Percentiles rank a stretch among this genome's conserved stretches.
These are phyloP conservation scores for Colletotrichum musae DNA, from an alignment of 2,329 filamentous ascomycete genomes.

Conservation along the genomic window DNA sequence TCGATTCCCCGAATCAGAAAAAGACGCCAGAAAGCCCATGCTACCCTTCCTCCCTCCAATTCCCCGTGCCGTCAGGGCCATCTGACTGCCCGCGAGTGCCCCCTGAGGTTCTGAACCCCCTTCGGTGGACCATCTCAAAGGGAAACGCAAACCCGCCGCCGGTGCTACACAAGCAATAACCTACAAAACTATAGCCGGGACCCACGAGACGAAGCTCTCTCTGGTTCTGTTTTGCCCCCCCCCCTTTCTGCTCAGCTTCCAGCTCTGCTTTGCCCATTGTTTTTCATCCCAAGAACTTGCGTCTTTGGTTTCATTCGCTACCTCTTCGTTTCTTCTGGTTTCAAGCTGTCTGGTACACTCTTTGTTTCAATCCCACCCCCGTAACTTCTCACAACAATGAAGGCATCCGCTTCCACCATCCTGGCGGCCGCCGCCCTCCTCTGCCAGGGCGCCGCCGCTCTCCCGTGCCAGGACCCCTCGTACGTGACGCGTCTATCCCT, in stretches of 20 bases:
- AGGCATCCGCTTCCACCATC: slow-evolving; percentile 26
- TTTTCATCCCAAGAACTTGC: not conserved
- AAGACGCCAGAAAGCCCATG: slow-evolving; percentile 1
- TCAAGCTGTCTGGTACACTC: slow-evolving; percentile 29
- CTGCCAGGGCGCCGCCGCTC: slow-evolving; percentile 18
- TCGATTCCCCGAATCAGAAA: slow-evolving; percentile 16
- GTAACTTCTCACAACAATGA: slow-evolving; percentile 9
- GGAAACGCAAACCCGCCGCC: not conserved
- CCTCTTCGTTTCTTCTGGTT: not conserved
- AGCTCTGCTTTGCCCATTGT: slow-evolving; percentile 7
- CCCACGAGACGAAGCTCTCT: not conserved
- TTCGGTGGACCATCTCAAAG: not conserved
- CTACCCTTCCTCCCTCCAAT: slow-evolving; percentile 11
- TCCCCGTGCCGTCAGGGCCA: slow-evolving; percentile 5
- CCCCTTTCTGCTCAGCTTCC: slow-evolving; percentile 10
- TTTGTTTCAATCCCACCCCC: slow-evolving; percentile 15
- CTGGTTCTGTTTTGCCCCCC: not conserved
- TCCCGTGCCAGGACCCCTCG: slow-evolving; percentile 32
- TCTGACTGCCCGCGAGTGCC: not conserved
- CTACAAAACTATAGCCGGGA: slow-evolving; percentile 24
- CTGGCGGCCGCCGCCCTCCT: slow-evolving; percentile 25
- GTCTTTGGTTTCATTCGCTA: slow-evolving; percentile 11
- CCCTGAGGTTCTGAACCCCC: slow-evolving; percentile 3
- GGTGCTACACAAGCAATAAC: slow-evolving; percentile 4
- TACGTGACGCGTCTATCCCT: not conserved